A percentile compares a stretch with the other conserved stretches of the same genome.
Conservation (phyloP, 2,329 filamentous ascomycete genomes). For the Fusarium avenaceum region DNA sequence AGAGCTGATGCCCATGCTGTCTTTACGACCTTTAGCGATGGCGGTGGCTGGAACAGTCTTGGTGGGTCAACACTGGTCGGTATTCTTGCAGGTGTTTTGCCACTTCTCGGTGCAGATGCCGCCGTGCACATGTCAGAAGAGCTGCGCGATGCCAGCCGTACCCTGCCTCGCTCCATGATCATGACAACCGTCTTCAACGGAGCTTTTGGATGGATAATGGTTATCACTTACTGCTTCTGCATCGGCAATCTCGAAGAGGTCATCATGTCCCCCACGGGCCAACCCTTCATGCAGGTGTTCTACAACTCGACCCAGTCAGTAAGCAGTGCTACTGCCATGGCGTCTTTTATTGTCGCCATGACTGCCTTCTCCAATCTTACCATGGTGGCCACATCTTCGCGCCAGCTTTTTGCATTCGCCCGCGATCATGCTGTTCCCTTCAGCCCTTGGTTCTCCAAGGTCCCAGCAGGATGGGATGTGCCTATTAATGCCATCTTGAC, state of each 20-base stretch:
- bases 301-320: conserved; percentile 40
- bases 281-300: conserved; percentile 46
- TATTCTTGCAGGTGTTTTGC: conserved; percentile 39
- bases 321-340: conserved; percentile 38
- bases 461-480: conserved; percentile 34
- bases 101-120: conserved; percentile 41
- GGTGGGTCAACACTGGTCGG: conserved; percentile 41
- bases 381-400: conserved; percentile 41
- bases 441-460: conserved; percentile 41
- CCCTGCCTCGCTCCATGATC: conserved; percentile 40
- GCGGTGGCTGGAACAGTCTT: conserved; percentile 38
- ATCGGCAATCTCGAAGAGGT: conserved; percentile 41
- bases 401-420: conserved; percentile 43
- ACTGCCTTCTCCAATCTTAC: conserved; percentile 43
- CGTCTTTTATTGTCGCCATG: conserved; percentile 42
- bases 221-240: conserved; percentile 43
- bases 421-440: conserved; percentile 44
- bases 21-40: conserved; percentile 41
- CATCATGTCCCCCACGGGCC: conserved; percentile 33
- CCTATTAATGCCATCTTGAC: conserved; percentile 42
- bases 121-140: conserved; percentile 46
- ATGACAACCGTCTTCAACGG: conserved; percentile 41
- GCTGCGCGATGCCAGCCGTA: conserved; percentile 39
- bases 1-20: conserved; percentile 32
- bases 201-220: conserved; percentile 45